phyloP scores from a whole-genome alignment of 1,284 basidiomycete genomes.

The Rhodofomes roseus region DNA sequence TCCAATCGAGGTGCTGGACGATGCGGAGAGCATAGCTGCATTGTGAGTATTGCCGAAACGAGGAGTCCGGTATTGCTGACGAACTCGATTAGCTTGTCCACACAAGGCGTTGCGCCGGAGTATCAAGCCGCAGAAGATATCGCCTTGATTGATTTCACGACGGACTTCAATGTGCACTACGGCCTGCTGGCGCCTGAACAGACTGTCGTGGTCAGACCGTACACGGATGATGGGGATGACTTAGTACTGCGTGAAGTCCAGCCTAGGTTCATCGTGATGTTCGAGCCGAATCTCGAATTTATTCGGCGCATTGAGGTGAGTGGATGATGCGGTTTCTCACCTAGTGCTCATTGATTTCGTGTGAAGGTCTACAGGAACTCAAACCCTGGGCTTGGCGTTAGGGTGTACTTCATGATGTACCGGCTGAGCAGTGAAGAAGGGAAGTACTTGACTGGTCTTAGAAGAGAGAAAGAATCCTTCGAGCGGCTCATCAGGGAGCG shows the following conservation, averaged over 20 bases:
- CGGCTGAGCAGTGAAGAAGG: slow-evolving; percentile 93
- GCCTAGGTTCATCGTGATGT: slow-evolving; percentile 93
- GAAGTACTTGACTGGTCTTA: slow-evolving; percentile 85
- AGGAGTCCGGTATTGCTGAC: slow-evolving; percentile 9
- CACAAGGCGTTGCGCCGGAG: slow-evolving; percentile 10
- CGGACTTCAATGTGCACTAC: slow-evolving; percentile 76
- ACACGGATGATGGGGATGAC: slow-evolving; percentile 93
- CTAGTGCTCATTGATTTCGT: neutral
- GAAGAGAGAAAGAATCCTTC: slow-evolving; percentile 94
- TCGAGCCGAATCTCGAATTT: slow-evolving; percentile 93
- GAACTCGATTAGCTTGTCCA: slow-evolving; percentile 12
- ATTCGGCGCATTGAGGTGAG: slow-evolving; percentile 92
- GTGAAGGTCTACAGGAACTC: slow-evolving; percentile 79
- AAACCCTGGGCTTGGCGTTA: slow-evolving; percentile 75
- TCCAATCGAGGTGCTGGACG: slow-evolving; percentile 13
- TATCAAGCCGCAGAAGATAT: slow-evolving; percentile 45
- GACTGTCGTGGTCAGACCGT: slow-evolving; percentile 83
- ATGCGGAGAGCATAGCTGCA: slow-evolving; percentile 18
- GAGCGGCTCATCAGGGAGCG: slow-evolving; percentile 91
- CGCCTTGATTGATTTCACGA: slow-evolving; percentile 59
- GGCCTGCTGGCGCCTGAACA: slow-evolving; percentile 81
- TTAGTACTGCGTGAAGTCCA: slow-evolving; percentile 83
- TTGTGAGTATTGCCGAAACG: slow-evolving; percentile 21
- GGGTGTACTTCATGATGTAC: slow-evolving; percentile 97
- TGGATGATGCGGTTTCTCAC: neutral